Base-by-base conservation (phyloP, 495 filamentous ascomycete species). In the Xylaria castorea region DNA sequence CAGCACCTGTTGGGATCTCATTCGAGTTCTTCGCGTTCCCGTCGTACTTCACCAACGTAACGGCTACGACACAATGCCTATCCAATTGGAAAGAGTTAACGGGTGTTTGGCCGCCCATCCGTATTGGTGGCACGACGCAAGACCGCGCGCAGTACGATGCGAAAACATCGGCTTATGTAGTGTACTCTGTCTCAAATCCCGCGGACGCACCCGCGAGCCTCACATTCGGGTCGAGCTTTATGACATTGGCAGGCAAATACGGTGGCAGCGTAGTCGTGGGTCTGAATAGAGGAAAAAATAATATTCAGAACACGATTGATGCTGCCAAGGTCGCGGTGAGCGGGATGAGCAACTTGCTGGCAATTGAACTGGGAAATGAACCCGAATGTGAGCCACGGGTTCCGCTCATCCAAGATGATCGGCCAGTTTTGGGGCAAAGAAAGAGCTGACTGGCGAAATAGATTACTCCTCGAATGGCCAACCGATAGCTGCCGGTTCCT, bases 21-120 rank as follows among this genome's bases (percentile, higher is more conserved):
- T 84, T 89, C 65, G 88, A 90, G 66, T 89, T 90, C 77, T 90
- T 91, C 72, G 81, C 87, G 0, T 90, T 89, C 65, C 89, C 89
- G 0, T 85, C 82, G 0, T 91, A 90, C 75, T 84, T 90, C 68
- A 83, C 80, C 48, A 85, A 88, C 66, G 86, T 90, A 12, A 84
- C 80, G 1, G 80, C 84, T 4, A 91, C 88, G 1, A 83, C 77
- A 1, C 84, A 86, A 73, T 90, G 89, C 73, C 79, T 90, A 5
- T 77, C 83, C 25, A 89, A 89, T 74, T 82, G 89, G 77, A 84
- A 84, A 70, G 82, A 85, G 20, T 66, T 89, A 48, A 87, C 84
- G 0, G 88, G 87, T 1, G 80, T 82, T 12, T 88, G 85, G 85
- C 88, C 88, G 12, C 89, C 87, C 1, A 83, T 90, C 65, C 81